These are phyloP conservation scores for Medicago lupulina DNA, from an alignment of 306 rosid species.

Conservation along the genomic window DNA sequence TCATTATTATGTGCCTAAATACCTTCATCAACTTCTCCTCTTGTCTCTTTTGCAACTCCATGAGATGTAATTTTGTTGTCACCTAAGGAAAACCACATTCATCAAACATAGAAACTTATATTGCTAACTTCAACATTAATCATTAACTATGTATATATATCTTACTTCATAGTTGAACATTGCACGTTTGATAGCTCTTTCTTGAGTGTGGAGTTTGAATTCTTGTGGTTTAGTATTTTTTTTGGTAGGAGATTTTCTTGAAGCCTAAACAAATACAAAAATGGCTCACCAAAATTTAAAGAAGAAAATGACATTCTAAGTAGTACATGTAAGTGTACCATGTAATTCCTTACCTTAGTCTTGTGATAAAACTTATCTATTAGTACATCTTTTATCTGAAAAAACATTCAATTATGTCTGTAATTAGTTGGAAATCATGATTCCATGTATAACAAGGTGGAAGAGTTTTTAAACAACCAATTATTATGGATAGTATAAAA, in stretches of 20 bases:
- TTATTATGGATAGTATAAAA: slow-evolving; percentile 33
- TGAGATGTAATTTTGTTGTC: slow-evolving; percentile 69
- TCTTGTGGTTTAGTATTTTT: slow-evolving; percentile 83
- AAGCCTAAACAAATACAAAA: slow-evolving; percentile 47
- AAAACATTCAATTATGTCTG: slow-evolving; percentile 42
- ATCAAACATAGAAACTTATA: slow-evolving; percentile 1
- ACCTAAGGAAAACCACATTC: slow-evolving; percentile 52
- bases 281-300: background rate
- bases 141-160: slow-evolving; percentile 2
- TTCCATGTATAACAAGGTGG: slow-evolving; percentile 34
- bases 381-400: slow-evolving; percentile 62
- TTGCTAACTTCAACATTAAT: slow-evolving; percentile 4
- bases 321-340: background rate
- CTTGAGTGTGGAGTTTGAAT: slow-evolving; percentile 80
- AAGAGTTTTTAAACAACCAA: slow-evolving; percentile 9
- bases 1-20: slow-evolving; percentile 15
- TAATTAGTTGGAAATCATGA: slow-evolving; percentile 37
- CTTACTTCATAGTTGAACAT: slow-evolving; percentile 87
- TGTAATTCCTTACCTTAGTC: slow-evolving; percentile 47
- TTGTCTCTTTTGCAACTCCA: slow-evolving; percentile 71
- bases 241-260: slow-evolving; percentile 57
- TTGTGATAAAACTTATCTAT: slow-evolving; percentile 55
- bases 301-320: background rate
- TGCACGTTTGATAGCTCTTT: slow-evolving; percentile 89
- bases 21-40: slow-evolving; percentile 80